Base-by-base conservation (phyloP, 805 yeast genomes). In the Lipomyces starkeyi region DNA sequence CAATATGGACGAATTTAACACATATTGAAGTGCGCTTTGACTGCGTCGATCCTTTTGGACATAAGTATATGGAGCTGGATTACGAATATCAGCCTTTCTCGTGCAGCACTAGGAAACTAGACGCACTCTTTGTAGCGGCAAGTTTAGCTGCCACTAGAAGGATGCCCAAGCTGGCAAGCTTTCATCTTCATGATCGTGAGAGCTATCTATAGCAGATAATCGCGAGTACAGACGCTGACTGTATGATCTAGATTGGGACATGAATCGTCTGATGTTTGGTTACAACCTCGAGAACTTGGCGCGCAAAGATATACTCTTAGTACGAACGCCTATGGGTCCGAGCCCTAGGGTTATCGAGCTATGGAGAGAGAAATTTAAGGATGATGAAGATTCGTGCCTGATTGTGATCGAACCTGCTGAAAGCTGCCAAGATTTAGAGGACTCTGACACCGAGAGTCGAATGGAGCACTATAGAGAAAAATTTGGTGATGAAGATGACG, bases 61-160 rank as follows among this genome's bases (percentile, higher is more conserved):
- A 43, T 17, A 43, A 43, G 49, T 43, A 43, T 43, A 43, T 43
- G 49, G 49, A 43, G 49, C 49, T 43, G 22, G 49, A 43, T 43
- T 43, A 43, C 9, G 49, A 43, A 8, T 43, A 43, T 4, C 49
- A 43, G 22, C 49, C 49, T 43, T 43, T 43, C 49, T 43, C 49
- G 11, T 43, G 49, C 49, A 43, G 49, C 49, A 43, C 20, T 43
- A 17, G 11, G 13, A 43, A 17, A 5, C 25, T 43, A 1, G 49
- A 43, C 49, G 22, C 49, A 3, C 49, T 43, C 9, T 43, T 17
- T n/a, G 49, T 43, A n/a, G 49, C 49, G 9, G 49, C 49, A 43
- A 43, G 49, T n/a, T n/a, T 43, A 7, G 49, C 49, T n/a, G 49
- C 49, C 8, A 43, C 49, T 1, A 43, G 49, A 17, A 43, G 49